Evolutionary conservation across 192 early-diverging fungal species (phyloP), one percentile per base, ranked within the genome.

Genomic region (Coemansia sp.): DNA sequence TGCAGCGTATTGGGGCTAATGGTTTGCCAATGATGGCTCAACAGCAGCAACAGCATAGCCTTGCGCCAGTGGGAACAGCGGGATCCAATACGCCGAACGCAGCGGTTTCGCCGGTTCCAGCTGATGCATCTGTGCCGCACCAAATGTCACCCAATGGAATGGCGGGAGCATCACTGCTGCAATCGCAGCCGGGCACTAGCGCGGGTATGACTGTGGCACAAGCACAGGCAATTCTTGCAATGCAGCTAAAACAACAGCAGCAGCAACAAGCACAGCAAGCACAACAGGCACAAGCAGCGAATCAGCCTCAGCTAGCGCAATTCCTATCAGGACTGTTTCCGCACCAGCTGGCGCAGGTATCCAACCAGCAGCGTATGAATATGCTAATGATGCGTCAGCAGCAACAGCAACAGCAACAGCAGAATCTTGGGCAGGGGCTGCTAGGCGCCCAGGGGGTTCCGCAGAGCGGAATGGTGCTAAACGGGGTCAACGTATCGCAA

Each of bases 341-440:
- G 6, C 77, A 74, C 22, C 77, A 80, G 48, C 57, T 80, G 24
- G 77, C 77, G 26, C 77, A 80, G 14, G 58, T 80, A 19, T 74
- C 71, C 1, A 74, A 69, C 49, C 77, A 80, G 58, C 67, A 73
- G 48, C 67, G 72, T 14, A 74, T 80, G 71, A 67, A 62, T 22
- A 51, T 67, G 25, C 23, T 80, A 48, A 68, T 72, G 8, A 65
- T 80, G 56, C 68, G 68, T 12, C 77, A 80, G 65, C 71, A 65
- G n/a, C 77, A 80, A 32, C 71, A 73, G 30, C 58, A 65, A 14
- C 75, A 78, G 31, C 76, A 72, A 25, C 69, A 51, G 31, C 76
- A 72, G 31, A 65, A 51, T 9, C 18, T 58, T 24, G 47, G 49
- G 31, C 61, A 9, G 28, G 49, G 12, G 51, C 61, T 18, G 51